Percentiles rank a stretch among this genome's conserved stretches.
Conservation (phyloP, 345 rosid species). For the Crucihimalaya himalaica region DNA sequence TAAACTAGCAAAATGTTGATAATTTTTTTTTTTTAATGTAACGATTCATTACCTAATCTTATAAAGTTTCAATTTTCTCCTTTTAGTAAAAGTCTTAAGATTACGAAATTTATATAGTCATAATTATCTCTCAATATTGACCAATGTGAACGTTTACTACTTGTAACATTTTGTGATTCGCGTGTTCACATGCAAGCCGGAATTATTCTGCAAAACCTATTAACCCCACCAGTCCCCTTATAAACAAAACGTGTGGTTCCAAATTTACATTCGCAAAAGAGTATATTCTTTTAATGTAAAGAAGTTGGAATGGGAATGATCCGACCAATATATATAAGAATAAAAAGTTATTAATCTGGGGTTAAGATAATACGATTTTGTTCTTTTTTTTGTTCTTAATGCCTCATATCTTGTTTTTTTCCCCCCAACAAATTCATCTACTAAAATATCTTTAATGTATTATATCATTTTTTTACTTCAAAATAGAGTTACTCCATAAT, state of each 20-base stretch:
- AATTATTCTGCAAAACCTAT: background rate
- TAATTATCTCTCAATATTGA: background rate
- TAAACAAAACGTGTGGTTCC: background rate
- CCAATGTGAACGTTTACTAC: constrained; percentile 31
- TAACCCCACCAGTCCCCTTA: background rate
- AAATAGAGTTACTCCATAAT: no score
- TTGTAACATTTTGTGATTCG: background rate
- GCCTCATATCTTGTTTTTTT: no score
- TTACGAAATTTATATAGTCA: no score
- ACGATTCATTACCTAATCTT: background rate
- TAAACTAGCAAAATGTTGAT: background rate
- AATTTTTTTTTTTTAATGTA: background rate
- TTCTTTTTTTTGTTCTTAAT: background rate
- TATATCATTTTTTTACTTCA: no score
- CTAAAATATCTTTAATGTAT: no score
- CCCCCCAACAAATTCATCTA: no score
- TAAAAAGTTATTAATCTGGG: background rate
- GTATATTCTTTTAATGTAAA: background rate
- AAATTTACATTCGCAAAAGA: background rate
- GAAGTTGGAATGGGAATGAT: background rate
- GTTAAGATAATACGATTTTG: background rate
- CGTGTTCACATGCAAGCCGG: constrained; percentile 24
- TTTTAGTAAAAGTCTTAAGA: no score
- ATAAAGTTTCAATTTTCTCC: no score
- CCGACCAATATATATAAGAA: background rate